Conservation (phyloP, 306 rosid genomes). For the Pueraria montana region DNA sequence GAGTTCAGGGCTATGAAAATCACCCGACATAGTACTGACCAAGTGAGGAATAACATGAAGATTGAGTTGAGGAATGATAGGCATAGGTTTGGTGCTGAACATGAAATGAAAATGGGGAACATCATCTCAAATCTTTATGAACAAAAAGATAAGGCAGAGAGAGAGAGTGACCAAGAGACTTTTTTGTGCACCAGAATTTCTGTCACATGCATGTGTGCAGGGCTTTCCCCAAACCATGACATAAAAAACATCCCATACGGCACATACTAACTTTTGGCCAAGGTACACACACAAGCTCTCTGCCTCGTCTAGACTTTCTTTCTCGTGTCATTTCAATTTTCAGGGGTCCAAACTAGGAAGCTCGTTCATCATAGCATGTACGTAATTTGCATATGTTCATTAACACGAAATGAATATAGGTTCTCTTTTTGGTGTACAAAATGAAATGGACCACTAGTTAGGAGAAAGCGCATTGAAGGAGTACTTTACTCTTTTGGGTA, state of each 20-base stretch:
- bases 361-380: conserved; percentile 7
- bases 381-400: neutral
- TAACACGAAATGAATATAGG: neutral
- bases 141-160: neutral
- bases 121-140: neutral
- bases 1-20: conserved; percentile 1
- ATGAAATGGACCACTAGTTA: neutral
- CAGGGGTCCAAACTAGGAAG: conserved; percentile 33
- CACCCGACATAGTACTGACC: conserved; percentile 35
- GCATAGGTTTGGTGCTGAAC: conserved; percentile 45
- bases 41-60: conserved; percentile 44
- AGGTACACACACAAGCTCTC: conserved; percentile 2
- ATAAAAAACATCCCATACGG: conserved; percentile 38
- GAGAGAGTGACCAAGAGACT: neutral
- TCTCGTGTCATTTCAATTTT: conserved; percentile 50
- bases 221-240: conserved; percentile 39
- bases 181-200: conserved; percentile 37
- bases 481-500: neutral
- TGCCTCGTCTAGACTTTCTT: conserved; percentile 32
- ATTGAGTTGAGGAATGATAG: conserved; percentile 30
- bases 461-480: neutral
- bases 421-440: neutral
- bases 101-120: conserved; percentile 3
- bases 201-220: conserved; percentile 40
- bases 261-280: conserved; percentile 30